Base-by-base conservation (phyloP, 2,329 filamentous ascomycete species). In the Pseudocercospora eumusae region DNA sequence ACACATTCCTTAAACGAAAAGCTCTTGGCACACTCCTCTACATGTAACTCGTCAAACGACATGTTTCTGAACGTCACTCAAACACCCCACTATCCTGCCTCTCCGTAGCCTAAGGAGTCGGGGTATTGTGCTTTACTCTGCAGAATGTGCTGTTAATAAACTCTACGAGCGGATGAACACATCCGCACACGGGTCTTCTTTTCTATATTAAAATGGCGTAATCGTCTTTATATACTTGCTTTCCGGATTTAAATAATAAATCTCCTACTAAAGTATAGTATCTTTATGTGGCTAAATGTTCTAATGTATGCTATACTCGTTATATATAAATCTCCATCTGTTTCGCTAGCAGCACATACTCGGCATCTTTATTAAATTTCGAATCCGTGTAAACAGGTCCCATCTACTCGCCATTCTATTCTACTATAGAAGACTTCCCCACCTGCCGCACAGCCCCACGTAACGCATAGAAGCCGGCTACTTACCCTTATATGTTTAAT, bases 1-100 rank as follows among this genome's bases (percentile, higher is more conserved):
- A 82, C 62, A 67, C 84, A 86, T 47, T 82, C 78, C 52, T 85
- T 82, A 66, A 85, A 80, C 25, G 77, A 77, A 68, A 87, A 87
- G 61, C 78, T 84, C 13, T 71, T 75, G 0, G 82, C 83, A 49
- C 85, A 72, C 61, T 80, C 81, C 63, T 87, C 84, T 23, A n/a
- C n/a, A n/a, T n/a, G n/a, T n/a, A 87, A 68, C 67, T 86, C 81
- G 25, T 80, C 78, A 50, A 80, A 69, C 0, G 70, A 78, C 77
- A 83, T 84, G 1, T 75, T 83, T 33, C 75, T 72, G 66, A 87
- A 87, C 85, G 70, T 81, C 79, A 5, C 77, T 76, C 60, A 84
- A 75, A 56, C 81, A 82, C 61, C 81, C 79, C 8, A 82, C 75
- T 11, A 76, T 70, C 4, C 82, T 74, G 73, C 25, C 73, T 56